These are phyloP conservation scores for Lentinula detonsa DNA, from an alignment of 768 basidiomycete species.

Conservation along the genomic window DNA sequence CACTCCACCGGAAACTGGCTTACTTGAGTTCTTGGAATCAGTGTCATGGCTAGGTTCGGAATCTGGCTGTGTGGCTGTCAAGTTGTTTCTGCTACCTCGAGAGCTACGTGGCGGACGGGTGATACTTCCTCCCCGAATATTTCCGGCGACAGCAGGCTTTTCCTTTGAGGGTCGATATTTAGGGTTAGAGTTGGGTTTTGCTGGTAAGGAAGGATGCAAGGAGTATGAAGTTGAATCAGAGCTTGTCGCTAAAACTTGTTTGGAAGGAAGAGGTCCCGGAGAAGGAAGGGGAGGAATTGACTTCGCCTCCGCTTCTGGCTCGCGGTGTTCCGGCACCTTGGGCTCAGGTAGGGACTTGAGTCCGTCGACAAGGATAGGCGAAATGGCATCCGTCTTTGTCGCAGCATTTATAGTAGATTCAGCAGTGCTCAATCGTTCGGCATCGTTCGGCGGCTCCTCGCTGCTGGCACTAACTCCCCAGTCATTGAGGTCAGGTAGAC, in stretches of 20 bases:
- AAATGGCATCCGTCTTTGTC: slow-evolving; percentile 41
- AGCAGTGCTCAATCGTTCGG: neutral
- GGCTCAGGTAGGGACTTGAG: slow-evolving; percentile 55
- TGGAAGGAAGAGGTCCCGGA: slow-evolving; percentile 4
- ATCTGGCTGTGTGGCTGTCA: neutral
- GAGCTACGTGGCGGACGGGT: neutral
- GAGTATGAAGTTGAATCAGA: slow-evolving; percentile 8
- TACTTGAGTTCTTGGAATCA: neutral
- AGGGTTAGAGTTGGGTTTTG: slow-evolving; percentile 31
- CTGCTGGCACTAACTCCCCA: slow-evolving; percentile 63
- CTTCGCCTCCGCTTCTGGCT: slow-evolving; percentile 2
- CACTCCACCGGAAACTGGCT: neutral
- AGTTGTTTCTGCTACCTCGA: neutral
- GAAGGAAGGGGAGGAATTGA: neutral
- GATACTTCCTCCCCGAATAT: neutral
- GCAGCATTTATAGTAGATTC: neutral
- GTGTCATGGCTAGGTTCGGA: slow-evolving; percentile 1
- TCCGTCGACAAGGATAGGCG: slow-evolving; percentile 62
- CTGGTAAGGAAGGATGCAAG: slow-evolving; percentile 41
- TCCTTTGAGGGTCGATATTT: slow-evolving; percentile 12
- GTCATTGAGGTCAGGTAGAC: slow-evolving; percentile 77
- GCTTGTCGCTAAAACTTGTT: neutral
- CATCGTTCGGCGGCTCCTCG: neutral
- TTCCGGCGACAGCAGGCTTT: slow-evolving; percentile 17
- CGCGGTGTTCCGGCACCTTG: slow-evolving; percentile 13